Base-by-base conservation (phyloP, 805 yeast species). In the Nakazawaea ishiwadae region DNA sequence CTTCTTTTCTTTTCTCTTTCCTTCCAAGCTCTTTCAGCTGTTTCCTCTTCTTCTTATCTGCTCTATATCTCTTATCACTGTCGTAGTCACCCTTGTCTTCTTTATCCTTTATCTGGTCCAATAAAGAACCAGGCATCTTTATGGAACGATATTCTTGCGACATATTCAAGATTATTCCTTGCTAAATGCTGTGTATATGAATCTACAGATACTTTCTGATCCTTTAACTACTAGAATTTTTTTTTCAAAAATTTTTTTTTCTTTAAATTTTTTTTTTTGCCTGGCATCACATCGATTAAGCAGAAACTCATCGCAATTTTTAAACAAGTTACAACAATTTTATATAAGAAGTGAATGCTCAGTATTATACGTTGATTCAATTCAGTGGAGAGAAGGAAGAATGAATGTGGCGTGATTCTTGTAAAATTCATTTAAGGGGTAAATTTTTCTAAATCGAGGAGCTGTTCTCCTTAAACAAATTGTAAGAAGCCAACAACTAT, bases 111-210 rank as follows among this genome's bases (percentile, higher is more conserved):
- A 71, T 68, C 47, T 60, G 65, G 40, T 71, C 75, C 26, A 71
- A 51, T 33, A 71, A 49, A 19, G 53, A 59, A 12, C 71, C 71
- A 1, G 76, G 76, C 35, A 71, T 58, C 34, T 62, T 60, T 32
- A 69, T 63, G n/a, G 59, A 59, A 37, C 58, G 67, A 18, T 47
- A 47, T 19, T 38, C 42, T 35, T 16, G 16, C 5, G 23, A 9
- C 20, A 31, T 31, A 15, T 15, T 31, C 31, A 29, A 15, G 15
- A 12, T 29, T n/a, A 7, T 29, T 4, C 3, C 8, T 29, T 16
- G 10, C 5, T 29, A n/a, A n/a, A n/a, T n/a, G n/a, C n/a, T n/a
- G n/a, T n/a, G n/a, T n/a, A n/a, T n/a, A n/a, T n/a, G n/a, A n/a
- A n/a, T n/a, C n/a, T n/a, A n/a, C n/a, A n/a, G n/a, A n/a, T n/a